A percentile compares a stretch with the other conserved stretches of the same genome.
Evolutionary conservation across 768 basidiomycete species (phyloP).

Genomic region (Auricularia auricula-judae): DNA sequence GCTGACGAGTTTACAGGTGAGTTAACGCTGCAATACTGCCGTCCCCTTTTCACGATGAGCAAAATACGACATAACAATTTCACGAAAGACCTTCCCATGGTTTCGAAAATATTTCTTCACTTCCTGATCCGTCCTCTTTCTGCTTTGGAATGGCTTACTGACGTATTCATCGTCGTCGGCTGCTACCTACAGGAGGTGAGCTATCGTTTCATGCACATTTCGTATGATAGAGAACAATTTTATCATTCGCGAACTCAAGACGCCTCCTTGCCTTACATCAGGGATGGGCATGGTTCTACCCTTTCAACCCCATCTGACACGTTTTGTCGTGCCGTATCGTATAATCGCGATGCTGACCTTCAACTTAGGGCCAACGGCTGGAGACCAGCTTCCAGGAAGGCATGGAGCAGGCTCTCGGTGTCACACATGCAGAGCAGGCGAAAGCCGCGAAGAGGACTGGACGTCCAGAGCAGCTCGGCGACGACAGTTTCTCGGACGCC

Average conservation of each 20-base stretch:
- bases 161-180: not conserved
- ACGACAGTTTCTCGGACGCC: not conserved
- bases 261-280: not conserved
- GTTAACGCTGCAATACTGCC: constrained; percentile 4
- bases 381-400: not conserved
- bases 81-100: constrained; percentile 44
- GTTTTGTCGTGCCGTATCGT: not conserved
- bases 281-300: not conserved
- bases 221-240: not conserved
- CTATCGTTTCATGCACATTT: not conserved
- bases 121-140: constrained; percentile 37
- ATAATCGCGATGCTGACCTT: not conserved
- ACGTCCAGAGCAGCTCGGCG: not conserved
- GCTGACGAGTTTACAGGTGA: constrained; percentile 5
- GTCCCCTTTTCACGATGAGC: constrained; percentile 10
- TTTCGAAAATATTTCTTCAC: constrained; percentile 46
- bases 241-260: not conserved
- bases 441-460: too few species aligned
- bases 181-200: not conserved
- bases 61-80: constrained; percentile 21
- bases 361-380: not conserved
- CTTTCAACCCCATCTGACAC: not conserved
- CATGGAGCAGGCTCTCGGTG: not conserved
- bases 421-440: not conserved
- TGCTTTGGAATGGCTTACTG: not conserved